These are phyloP conservation scores for Westerdykella aurantiaca DNA, from an alignment of 2,329 filamentous ascomycete genomes.

Conservation along the genomic window DNA sequence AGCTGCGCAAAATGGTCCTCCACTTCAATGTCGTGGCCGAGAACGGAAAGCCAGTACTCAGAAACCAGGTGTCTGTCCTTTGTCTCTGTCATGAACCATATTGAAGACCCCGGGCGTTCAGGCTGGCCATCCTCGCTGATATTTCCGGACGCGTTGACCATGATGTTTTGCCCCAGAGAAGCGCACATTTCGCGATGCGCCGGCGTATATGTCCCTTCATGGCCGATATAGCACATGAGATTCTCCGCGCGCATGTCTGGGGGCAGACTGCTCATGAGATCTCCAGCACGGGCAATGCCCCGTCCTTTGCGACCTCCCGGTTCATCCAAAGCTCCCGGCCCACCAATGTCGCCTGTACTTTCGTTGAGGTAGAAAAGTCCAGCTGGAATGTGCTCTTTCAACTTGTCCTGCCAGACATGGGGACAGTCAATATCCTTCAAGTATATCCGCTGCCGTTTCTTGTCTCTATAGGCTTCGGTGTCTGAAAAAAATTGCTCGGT, in stretches of 20 bases:
- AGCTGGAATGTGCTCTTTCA: slow-evolving; percentile 71
- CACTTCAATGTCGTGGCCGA: slow-evolving; percentile 94
- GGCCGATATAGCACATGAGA: slow-evolving; percentile 96
- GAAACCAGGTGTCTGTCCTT: slow-evolving; percentile 86
- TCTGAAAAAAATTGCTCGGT: slow-evolving; percentile 71
- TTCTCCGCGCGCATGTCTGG: slow-evolving; percentile 87
- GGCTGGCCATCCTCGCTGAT: slow-evolving; percentile 62
- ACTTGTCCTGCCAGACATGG: slow-evolving; percentile 72
- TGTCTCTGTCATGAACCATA: slow-evolving; percentile 99
- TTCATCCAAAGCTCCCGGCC: slow-evolving; percentile 51
- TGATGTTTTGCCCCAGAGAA: slow-evolving; percentile 92
- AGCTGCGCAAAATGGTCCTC: slow-evolving; percentile 96
- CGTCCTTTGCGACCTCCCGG: slow-evolving; percentile 46
- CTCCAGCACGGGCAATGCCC: slow-evolving; percentile 69
- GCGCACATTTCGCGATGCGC: slow-evolving; percentile 97
- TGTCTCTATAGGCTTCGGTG: slow-evolving; percentile 68
- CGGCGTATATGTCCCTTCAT: slow-evolving; percentile 95
- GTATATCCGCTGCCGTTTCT: slow-evolving; percentile 79
- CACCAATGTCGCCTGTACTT: slow-evolving; percentile 56
- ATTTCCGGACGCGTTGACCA: slow-evolving; percentile 78
- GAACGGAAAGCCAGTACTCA: slow-evolving; percentile 86
- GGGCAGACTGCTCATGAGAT: slow-evolving; percentile 90
- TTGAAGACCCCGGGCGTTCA: slow-evolving; percentile 73
- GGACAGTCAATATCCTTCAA: slow-evolving; percentile 97
- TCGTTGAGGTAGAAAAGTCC: slow-evolving; percentile 89